Conservation (phyloP, 1,284 basidiomycete species). For the Somion occarium region DNA sequence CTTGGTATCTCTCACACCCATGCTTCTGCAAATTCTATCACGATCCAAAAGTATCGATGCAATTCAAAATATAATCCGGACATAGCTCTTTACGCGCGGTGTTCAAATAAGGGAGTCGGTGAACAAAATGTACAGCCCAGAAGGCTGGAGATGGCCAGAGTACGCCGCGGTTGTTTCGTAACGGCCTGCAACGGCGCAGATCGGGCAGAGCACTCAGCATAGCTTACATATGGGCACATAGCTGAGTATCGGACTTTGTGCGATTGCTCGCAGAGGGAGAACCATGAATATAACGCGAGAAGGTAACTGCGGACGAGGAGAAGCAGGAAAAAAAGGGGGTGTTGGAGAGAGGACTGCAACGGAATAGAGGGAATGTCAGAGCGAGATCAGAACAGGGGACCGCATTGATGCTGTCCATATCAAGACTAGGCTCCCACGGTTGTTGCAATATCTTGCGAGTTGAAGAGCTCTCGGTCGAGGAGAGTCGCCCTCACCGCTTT, state of each 20-base stretch:
- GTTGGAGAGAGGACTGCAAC: not conserved
- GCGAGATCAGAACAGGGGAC: not conserved
- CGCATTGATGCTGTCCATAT: too few species aligned
- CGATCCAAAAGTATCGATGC: too few species aligned
- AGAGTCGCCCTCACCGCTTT: not conserved
- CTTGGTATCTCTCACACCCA: not conserved
- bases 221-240: too few species aligned
- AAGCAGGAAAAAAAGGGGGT: not conserved
- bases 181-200: too few species aligned
- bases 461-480: not conserved
- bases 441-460: conserved; percentile 3
- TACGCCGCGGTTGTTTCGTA: too few species aligned
- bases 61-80: too few species aligned
- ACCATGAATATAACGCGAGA: not conserved
- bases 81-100: too few species aligned
- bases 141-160: not conserved
- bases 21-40: not conserved
- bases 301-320: not conserved
- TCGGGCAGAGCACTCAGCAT: too few species aligned
- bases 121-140: not conserved
- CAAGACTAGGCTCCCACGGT: conserved; percentile 9
- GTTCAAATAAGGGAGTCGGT: too few species aligned
- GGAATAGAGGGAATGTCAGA: not conserved
- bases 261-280: not conserved
- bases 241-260: too few species aligned